phyloP scores from a whole-genome alignment of 192 early-diverging fungal genomes.

The Coemansia sp. region DNA sequence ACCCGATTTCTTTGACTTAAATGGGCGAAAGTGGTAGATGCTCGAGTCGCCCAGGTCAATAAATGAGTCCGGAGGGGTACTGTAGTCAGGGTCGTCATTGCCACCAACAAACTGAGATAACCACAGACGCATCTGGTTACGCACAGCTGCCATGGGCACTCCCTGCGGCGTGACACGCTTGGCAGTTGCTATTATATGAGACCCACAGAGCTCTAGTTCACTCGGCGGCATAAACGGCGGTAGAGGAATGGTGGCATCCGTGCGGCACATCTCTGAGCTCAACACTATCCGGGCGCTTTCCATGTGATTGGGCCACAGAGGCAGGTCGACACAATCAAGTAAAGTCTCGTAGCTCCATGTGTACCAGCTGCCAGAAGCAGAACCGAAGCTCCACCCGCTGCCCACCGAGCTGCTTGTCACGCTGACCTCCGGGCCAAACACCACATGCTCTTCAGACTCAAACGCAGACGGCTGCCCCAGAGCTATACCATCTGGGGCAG shows the following conservation, averaged over 20 bases:
- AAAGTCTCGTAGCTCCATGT: slow-evolving; percentile 33
- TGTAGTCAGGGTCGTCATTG: neutral
- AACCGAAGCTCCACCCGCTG: slow-evolving; percentile 28
- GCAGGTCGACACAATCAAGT: slow-evolving; percentile 35
- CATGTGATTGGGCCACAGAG: slow-evolving; percentile 43
- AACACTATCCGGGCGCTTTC: slow-evolving; percentile 30
- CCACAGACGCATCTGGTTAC: slow-evolving; percentile 39
- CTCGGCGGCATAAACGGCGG: slow-evolving; percentile 43
- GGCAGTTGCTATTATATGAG: slow-evolving; percentile 32
- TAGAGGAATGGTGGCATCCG: slow-evolving; percentile 10
- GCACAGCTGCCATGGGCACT: slow-evolving; percentile 7
- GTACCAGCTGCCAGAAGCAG: slow-evolving; percentile 40
- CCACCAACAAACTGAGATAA: slow-evolving; percentile 31
- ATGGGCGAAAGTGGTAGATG: slow-evolving; percentile 41
- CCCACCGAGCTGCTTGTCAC: slow-evolving; percentile 11
- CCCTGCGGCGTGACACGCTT: neutral
- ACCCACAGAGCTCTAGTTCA: slow-evolving; percentile 40
- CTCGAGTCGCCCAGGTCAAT: slow-evolving; percentile 26
- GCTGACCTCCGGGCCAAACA: slow-evolving; percentile 34
- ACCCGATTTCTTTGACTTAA: slow-evolving; percentile 7
- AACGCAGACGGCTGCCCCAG: neutral
- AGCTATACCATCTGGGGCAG: slow-evolving; percentile 2
- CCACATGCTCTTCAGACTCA: slow-evolving; percentile 34
- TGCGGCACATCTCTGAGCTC: slow-evolving; percentile 42
- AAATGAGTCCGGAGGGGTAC: slow-evolving; percentile 17